Percentiles rank a stretch among this genome's conserved stretches.
phyloP scores from a whole-genome alignment of 2,329 filamentous ascomycete genomes.

The Colletotrichum abscissum region DNA sequence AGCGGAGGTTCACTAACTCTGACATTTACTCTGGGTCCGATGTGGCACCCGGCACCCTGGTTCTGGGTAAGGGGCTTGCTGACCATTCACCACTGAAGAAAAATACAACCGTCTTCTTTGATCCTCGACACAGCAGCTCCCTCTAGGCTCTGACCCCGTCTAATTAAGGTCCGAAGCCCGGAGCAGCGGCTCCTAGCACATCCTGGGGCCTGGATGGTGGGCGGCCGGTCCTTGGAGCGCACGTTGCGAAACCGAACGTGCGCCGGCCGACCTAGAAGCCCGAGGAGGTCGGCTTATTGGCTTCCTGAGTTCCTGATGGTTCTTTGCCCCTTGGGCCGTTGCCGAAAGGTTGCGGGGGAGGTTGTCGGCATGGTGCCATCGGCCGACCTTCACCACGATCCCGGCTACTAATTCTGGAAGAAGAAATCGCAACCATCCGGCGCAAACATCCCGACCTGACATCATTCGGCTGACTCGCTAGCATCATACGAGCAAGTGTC shows the following conservation, averaged over 20 bases:
- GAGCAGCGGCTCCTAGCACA: background rate
- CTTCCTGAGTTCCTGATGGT: background rate
- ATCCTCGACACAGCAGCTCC: background rate
- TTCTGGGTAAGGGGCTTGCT: conserved; percentile 16
- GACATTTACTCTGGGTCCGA: conserved; percentile 7
- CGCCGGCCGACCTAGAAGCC: background rate
- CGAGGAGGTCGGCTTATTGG: conserved; percentile 8
- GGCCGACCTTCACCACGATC: background rate
- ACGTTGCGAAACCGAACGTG: background rate
- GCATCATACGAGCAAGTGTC: conserved; percentile 14
- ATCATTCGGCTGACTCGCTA: conserved; percentile 30
- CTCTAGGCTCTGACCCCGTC: background rate
- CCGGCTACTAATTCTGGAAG: conserved; percentile 11
- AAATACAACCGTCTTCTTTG: background rate
- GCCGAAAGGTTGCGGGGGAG: background rate
- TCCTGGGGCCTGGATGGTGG: background rate
- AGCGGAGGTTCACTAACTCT: background rate
- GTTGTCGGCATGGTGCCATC: conserved; percentile 6
- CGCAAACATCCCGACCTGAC: background rate
- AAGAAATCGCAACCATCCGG: background rate
- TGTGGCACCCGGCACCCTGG: conserved; percentile 11
- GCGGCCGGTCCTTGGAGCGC: conserved; percentile 12
- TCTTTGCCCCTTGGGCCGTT: background rate
- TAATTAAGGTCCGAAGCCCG: conserved; percentile 10
- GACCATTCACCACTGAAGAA: background rate